Evolutionary conservation across 2,329 filamentous ascomycete genomes (phyloP).

Genomic region (Nemania diffusa): DNA sequence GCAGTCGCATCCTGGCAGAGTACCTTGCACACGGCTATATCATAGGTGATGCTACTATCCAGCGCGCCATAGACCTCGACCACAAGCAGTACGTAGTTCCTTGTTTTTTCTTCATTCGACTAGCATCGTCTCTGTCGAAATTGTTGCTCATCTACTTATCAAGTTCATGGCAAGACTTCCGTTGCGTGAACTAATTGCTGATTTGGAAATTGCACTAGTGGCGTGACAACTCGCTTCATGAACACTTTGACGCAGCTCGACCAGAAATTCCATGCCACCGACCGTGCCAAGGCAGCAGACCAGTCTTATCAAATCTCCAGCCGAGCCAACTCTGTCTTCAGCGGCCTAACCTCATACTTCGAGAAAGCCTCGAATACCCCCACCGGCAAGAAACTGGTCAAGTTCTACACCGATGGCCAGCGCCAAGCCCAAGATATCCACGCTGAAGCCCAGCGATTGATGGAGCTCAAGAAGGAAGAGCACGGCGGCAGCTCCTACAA

Average conservation of each 20-base stretch:
- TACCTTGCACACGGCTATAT: slow-evolving; percentile 96
- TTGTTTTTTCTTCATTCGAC: not conserved
- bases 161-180: not conserved
- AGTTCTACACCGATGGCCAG: slow-evolving; percentile 86
- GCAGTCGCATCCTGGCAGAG: slow-evolving; percentile 91
- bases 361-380: slow-evolving; percentile 90
- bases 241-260: slow-evolving; percentile 80
- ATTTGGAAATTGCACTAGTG: slow-evolving; percentile 49
- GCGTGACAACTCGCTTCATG: slow-evolving; percentile 83
- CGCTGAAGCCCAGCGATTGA: slow-evolving; percentile 86
- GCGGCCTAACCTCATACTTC: slow-evolving; percentile 86
- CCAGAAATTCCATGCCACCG: slow-evolving; percentile 84
- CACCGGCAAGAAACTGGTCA: slow-evolving; percentile 85
- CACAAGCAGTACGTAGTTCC: slow-evolving; percentile 69
- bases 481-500: slow-evolving; percentile 68
- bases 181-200: not conserved
- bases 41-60: slow-evolving; percentile 77
- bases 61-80: slow-evolving; percentile 88
- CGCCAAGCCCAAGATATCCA: slow-evolving; percentile 96
- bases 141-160: not conserved
- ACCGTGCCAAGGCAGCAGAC: slow-evolving; percentile 86
- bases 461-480: slow-evolving; percentile 82
- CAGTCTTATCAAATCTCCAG: slow-evolving; percentile 83
- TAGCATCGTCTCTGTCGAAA: not conserved
- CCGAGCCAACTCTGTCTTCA: slow-evolving; percentile 72